Evolutionary conservation across 257 asterid genomes (phyloP), one percentile per base, ranked within the genome.

Genomic region (Solanum pennellii): DNA sequence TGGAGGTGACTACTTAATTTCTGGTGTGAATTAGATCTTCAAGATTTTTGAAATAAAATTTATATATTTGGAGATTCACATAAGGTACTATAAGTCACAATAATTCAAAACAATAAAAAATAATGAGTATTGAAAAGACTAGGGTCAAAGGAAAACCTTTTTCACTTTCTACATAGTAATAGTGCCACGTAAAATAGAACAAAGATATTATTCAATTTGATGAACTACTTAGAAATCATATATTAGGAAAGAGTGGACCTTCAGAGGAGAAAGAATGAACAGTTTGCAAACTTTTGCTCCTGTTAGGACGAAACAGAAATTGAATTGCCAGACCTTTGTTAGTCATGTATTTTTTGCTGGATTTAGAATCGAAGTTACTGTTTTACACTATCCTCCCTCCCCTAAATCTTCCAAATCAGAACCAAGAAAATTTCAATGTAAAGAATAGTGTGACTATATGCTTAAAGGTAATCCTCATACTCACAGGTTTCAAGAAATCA

Each of bases 401-500:
- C 27, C 85, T 80, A 42, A 29, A 80, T 29, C 68, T 80, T 45
- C 66, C 41, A 47, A 47, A 27, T 80, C 66, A 80, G 85, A 80
- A 47, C 68, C 68, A 80, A 29, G 44, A 80, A 7, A 80, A 45
- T 27, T 29, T 47, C 12, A 45, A 18, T 47, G 68, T 47, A 80
- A 80, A 31, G 44, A 80, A 29, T 29, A 47, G 29, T 18, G 68
- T 80, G 68, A 80, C 85, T 29, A 10, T 80, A 47, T 80, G 66
- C 44, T 45, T 33, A 86, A 47, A 72, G 83, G 66, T 71, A 29
- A 85, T 49, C 45, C 47, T 52, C n/a, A 80, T 21, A 93, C 99
- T 91, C 88, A 96, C 99, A 62, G 99, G 99, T 90, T 92, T 96
- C 56, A 96, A 91, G 86, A 96, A 96, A 91, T 95, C 97, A 18